Evolutionary conservation across 192 early-diverging fungal genomes (phyloP).

Genomic region (Spizellomyces punctatus): DNA sequence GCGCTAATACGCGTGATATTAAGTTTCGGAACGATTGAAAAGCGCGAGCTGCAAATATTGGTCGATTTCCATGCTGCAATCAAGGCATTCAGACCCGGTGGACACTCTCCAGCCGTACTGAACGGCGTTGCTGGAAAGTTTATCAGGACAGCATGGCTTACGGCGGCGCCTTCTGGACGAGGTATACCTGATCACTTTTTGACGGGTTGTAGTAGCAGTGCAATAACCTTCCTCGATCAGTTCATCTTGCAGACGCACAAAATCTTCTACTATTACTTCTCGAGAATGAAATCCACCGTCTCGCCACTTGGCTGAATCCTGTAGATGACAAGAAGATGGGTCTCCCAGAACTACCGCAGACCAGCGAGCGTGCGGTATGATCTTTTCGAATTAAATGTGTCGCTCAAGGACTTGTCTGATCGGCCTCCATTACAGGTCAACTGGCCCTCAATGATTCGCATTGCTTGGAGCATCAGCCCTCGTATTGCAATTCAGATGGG

Average conservation of each 20-base stretch:
- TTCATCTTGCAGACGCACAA: constrained; percentile 39
- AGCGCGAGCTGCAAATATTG: constrained; percentile 35
- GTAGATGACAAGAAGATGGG: constrained; percentile 50
- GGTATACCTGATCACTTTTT: too few relatives aligned
- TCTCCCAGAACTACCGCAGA: constrained; percentile 34
- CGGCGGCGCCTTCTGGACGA: constrained; percentile 7
- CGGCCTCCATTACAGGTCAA: constrained; percentile 43
- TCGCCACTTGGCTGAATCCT: constrained; percentile 84
- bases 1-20: not conserved
- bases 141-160: constrained; percentile 17
- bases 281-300: constrained; percentile 84
- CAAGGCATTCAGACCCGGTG: constrained; percentile 17
- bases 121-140: constrained; percentile 11
- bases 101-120: constrained; percentile 11
- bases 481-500: constrained; percentile 77
- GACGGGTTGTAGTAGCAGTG: too few relatives aligned
- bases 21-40: constrained; percentile 28
- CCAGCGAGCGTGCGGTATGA: constrained; percentile 30
- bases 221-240: not conserved
- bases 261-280: constrained; percentile 80
- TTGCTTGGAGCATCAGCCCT: constrained; percentile 88
- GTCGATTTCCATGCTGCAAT: constrained; percentile 33
- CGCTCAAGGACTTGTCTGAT: not conserved
- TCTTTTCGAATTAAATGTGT: not conserved
- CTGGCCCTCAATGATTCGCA: constrained; percentile 75